Evolutionary conservation across 768 basidiomycete species (phyloP).

Genomic region (Podaxis carcinomalis): DNA sequence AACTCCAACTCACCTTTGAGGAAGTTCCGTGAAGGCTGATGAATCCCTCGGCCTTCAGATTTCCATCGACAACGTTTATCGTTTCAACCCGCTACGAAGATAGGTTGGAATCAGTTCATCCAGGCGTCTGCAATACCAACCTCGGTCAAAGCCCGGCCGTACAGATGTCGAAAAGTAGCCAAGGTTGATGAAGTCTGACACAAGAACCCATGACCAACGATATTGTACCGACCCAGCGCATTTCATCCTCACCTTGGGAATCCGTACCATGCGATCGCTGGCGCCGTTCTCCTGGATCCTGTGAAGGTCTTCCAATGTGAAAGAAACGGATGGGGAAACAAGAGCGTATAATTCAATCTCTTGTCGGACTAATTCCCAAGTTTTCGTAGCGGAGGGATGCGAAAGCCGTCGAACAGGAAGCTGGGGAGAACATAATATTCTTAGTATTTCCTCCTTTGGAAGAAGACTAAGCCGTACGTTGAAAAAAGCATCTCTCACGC

Average conservation of each 20-base stretch:
- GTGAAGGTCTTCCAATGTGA: conserved; percentile 58
- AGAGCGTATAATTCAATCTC: conserved; percentile 74
- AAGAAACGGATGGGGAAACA: conserved; percentile 65
- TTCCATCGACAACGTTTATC: conserved; percentile 44
- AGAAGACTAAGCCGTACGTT: conserved; percentile 47
- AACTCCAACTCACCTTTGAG: conserved; percentile 52
- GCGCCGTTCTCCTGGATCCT: conserved; percentile 30
- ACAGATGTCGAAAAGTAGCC: conserved; percentile 66
- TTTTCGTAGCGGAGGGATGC: conserved; percentile 55
- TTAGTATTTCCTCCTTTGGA: not conserved
- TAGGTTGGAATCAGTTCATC: not conserved
- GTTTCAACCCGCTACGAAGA: conserved; percentile 60
- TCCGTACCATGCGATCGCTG: conserved; percentile 47
- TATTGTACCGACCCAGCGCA: not conserved
- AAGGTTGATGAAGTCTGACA: conserved; percentile 61
- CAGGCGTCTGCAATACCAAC: conserved; percentile 32
- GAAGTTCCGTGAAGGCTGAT: conserved; percentile 73
- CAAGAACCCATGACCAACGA: not conserved
- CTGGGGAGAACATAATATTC: conserved; percentile 31
- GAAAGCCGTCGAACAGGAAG: conserved; percentile 77
- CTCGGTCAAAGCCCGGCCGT: conserved; percentile 68
- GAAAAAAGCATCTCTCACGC: conserved; percentile 85
- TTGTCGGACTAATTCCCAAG: conserved; percentile 62
- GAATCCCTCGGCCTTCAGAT: conserved; percentile 71
- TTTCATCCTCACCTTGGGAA: conserved; percentile 55